Evolutionary conservation across 805 yeast species (phyloP), one percentile per base, ranked within the genome.

Genomic region (Myxozyma sirexii): DNA sequence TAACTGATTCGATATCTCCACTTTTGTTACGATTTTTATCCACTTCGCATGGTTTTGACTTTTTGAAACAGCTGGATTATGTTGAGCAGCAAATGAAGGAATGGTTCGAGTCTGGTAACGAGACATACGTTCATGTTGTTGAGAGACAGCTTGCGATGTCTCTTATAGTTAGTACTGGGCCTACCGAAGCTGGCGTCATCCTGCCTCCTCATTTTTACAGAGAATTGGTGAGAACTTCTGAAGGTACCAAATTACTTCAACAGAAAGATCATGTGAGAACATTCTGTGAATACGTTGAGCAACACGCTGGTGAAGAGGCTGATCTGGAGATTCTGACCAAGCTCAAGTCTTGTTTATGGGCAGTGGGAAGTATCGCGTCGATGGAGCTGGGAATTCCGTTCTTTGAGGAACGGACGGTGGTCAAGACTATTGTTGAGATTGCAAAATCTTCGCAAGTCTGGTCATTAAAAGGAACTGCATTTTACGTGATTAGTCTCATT

Each of bases 341-440:
- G 62, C 72, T 93, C 26, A 90, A 89, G 69, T 88, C 92, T 10
- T 82, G 87, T 35, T 68, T 93, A 37, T 93, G 97, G 97, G 85
- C 96, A 1, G 78, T 90, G 35, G 97, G 97, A 0, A 85, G 86
- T 67, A 84, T 92, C 31, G 92, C 92, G 1, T 82, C 91, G 0
- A 82, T 90, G 0, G 80, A 81, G 8, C 75, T 80, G 53, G 97
- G 97, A 0, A 84, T 87, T 17, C 76, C 79, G 17, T 74, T 86
- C 44, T 67, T 85, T 38, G 89, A 84, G 60, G 79, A 79, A 35
- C 48, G 71, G 21, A 81, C 81, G 1, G 74, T 83, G 57, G 77
- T 83, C 39, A 78, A 79, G 62, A 81, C 82, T 48, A 77, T 93
- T 12, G 76, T 85, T 1, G 73, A 72, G 8, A 76, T 87, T 35